A percentile compares a stretch with the other conserved stretches of the same genome.
phyloP scores from a whole-genome alignment of 208 protist genomes.

The Leishmania amazonensis region DNA sequence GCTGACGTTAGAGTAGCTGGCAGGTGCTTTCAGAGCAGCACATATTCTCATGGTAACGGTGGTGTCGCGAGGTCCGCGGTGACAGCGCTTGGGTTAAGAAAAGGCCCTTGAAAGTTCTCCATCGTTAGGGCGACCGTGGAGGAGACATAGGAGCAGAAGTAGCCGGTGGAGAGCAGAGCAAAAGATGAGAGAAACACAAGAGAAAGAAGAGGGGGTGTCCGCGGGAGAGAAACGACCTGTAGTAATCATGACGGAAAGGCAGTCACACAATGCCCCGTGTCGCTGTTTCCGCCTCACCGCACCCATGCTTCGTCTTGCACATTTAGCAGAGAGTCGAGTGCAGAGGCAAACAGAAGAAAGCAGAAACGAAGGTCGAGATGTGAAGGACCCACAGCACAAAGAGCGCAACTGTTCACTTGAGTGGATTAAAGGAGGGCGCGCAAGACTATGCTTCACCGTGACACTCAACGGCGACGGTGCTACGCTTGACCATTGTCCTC shows the following conservation, averaged over 20 bases:
- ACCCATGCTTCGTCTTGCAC: not conserved
- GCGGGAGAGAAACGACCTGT: not conserved
- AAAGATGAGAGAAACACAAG: constrained; percentile 11
- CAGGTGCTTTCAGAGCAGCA: not conserved
- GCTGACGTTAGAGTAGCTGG: not conserved
- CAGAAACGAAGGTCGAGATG: not conserved
- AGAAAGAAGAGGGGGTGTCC: constrained; percentile 16
- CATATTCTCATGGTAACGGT: not conserved
- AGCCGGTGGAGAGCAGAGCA: not conserved
- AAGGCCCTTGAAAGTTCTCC: not conserved
- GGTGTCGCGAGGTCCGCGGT: not conserved
- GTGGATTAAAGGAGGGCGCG: not conserved
- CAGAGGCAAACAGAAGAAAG: not conserved
- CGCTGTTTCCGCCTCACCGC: not conserved
- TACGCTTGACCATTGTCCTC: not conserved
- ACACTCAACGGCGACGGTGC: not conserved
- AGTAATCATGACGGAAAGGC: not conserved
- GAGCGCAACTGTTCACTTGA: not conserved
- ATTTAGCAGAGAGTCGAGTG: not conserved
- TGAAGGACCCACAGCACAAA: not conserved
- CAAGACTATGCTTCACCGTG: not conserved
- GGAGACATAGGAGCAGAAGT: not conserved
- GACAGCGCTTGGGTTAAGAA: not conserved
- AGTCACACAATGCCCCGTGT: not conserved
- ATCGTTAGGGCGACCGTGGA: not conserved